Evolutionary conservation across 805 yeast species (phyloP).

Genomic region (Yarrowia yakushimensis): DNA sequence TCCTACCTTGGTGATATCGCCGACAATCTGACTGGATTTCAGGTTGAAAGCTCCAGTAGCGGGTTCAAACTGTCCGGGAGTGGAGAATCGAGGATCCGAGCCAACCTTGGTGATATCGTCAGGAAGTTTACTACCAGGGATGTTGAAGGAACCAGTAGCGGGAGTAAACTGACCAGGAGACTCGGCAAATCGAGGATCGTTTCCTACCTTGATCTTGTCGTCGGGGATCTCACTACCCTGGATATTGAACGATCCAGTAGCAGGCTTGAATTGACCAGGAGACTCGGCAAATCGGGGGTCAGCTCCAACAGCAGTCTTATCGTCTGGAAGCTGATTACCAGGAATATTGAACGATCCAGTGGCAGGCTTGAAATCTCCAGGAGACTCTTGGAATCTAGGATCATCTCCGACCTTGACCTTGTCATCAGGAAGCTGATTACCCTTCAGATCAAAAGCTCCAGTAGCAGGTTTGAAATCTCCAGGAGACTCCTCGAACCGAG

Average conservation of each 20-base stretch:
- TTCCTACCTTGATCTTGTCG: neutral
- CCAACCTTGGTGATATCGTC: neutral
- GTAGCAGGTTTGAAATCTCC: too few species aligned
- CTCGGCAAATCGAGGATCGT: slow-evolving; percentile 11
- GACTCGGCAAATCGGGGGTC: too few species aligned
- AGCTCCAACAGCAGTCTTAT: too few species aligned
- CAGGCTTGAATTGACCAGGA: too few species aligned
- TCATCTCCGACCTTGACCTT: neutral
- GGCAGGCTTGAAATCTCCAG: too few species aligned
- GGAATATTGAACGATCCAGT: too few species aligned
- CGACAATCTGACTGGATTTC: neutral
- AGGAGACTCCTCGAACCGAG: neutral
- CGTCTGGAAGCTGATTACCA: too few species aligned
- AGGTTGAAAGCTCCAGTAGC: neutral
- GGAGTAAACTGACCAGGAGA: too few species aligned
- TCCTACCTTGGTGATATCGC: neutral
- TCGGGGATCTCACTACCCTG: neutral
- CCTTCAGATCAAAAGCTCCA: neutral
- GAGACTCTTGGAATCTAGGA: slow-evolving; percentile 6
- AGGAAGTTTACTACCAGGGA: too few species aligned
- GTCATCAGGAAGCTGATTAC: neutral
- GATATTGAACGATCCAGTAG: neutral
- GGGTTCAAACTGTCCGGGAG: neutral
- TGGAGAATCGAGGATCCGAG: neutral
- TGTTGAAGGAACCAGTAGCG: neutral